Base-by-base conservation (phyloP, 106 monocot genomes). In the Acorus calamus region DNA sequence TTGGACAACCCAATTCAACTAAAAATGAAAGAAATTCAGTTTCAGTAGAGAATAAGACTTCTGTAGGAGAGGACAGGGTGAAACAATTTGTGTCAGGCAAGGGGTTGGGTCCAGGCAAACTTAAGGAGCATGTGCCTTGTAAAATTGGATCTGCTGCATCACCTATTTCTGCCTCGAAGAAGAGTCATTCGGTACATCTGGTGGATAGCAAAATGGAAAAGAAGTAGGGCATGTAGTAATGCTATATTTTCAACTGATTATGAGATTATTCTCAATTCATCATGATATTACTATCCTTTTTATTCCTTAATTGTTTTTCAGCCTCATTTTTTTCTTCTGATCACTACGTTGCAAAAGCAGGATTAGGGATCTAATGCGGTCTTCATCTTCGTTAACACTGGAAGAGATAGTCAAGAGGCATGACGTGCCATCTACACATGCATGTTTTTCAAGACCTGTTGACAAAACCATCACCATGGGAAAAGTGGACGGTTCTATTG, bases 401-500 rank as follows among this genome's bases (percentile, higher is more conserved):
- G 78, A 80, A 50, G 67, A 72, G 7, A 74, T 87, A 4, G 60
- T 62, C 4, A 79, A 68, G 50, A 79, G 65, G 62, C 80, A 60
- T 48, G 60, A 46, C 6, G 46, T 74, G 53, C 87, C 82, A 56
- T 74, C 78, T 28, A 90, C 94, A 45, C 77, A 96, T 87, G 14
- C 50, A 62, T 69, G 63, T 61, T 64, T 68, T 66, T 52, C 58
- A 62, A 78, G 69, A 14, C 85, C 78, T 11, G 66, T 83, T 69
- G 88, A 99, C 65, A 92, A 79, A 67, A 71, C 53, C 13, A 79
- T 92, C 41, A 81, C 87, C 47, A 71, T 61, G 2, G 98, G 92
- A 11, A 92, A 92, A 70, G 70, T 99, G 63, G 88, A 88, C 66
- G 79, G 83, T 66, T 78, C 81, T 59, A 77, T 88, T 47, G 83